phyloP scores from a whole-genome alignment of 129 eudicot species.

The Calendula officinalis region DNA sequence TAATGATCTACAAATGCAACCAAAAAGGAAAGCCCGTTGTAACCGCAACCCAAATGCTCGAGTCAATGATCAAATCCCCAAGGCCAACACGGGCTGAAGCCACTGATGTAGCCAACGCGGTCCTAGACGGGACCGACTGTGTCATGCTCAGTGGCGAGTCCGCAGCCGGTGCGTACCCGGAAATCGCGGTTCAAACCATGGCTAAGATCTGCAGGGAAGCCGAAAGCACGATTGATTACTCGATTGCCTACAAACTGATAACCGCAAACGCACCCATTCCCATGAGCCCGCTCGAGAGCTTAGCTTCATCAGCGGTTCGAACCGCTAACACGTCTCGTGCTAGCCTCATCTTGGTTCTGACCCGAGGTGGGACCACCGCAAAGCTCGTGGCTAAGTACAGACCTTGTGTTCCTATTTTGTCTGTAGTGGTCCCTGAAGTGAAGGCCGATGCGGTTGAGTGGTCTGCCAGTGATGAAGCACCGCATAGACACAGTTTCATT shows the following conservation, averaged over 20 bases:
- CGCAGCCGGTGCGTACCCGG: constrained; percentile 63
- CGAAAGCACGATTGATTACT: constrained; percentile 37
- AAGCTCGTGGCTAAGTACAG: constrained; percentile 42
- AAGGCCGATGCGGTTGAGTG: constrained; percentile 23
- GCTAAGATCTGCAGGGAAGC: constrained; percentile 57
- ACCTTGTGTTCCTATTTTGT: constrained; percentile 30
- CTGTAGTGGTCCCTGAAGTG: constrained; percentile 36
- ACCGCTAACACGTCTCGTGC: constrained; percentile 29
- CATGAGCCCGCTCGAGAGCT: constrained; percentile 42
- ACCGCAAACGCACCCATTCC: constrained; percentile 31
- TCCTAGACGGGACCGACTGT: constrained; percentile 56
- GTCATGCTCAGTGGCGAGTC: constrained; percentile 60
- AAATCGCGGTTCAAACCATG: constrained; percentile 54
- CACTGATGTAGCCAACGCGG: constrained; percentile 58
- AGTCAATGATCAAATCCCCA: constrained; percentile 56
- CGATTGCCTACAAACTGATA: constrained; percentile 12
- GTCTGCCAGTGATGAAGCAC: constrained; percentile 28
- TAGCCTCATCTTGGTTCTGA: constrained; percentile 32
- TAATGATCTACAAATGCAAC: constrained; percentile 71
- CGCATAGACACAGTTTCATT: constrained; percentile 27
- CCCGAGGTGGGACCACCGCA: constrained; percentile 41
- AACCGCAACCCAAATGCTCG: constrained; percentile 57
- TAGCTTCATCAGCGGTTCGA: constrained; percentile 39
- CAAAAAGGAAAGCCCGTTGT: constrained; percentile 52
- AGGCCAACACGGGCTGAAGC: constrained; percentile 61